Base-by-base conservation (phyloP, 352 stramenopile species). In the Globisporangium okanoganense region DNA sequence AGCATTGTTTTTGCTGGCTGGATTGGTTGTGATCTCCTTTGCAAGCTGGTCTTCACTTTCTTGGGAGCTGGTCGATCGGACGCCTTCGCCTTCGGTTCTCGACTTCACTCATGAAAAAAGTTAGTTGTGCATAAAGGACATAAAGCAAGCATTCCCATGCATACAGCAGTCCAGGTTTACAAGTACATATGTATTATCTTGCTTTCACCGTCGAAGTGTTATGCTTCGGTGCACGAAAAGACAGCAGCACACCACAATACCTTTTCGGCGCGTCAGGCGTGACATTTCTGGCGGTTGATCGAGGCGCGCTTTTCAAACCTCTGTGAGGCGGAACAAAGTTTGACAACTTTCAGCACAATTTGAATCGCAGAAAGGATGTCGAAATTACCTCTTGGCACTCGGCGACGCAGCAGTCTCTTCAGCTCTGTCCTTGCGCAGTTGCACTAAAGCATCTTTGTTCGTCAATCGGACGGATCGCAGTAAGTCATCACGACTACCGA, bases 391-490 rank as follows among this genome's bases (percentile, higher is more conserved):
- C 68, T 58, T 56, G 10, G 43, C 48, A 1, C 52, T 53, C 36
- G 60, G 18, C n/a, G 58, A 61, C 31, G 66, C 41, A 29, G 77
- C 53, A 40, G 22, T 51, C 24, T 56, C 43, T 18, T 43, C 47
- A 1, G 29, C 13, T 22, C 48, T 49, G 29, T 70, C 63, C 12
- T 63, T 53, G 48, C 74, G 71, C 25, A 76, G 62, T 51, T 86
- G 71, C 77, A 91, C 67, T 41, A 95, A 64, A 58, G 81, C 73
- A 59, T 95, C 86, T 61, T 88, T 91, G 71, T 95, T 92, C 27
- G 84, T 94, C 27, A 90, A 49, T 29, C 80, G 71, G 20, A 70
- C 75, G 48, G 67, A 60, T 14, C 65, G 70, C 18, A 84, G 69
- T 50, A 94, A 73, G 48, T 94, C 85, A 29, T 94, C 82, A 25